A percentile compares a stretch with the other conserved stretches of the same genome.
These are phyloP conservation scores for Zygotorulaspora mrakii DNA, from an alignment of 1,139 yeast genomes.

Conservation along the genomic window DNA sequence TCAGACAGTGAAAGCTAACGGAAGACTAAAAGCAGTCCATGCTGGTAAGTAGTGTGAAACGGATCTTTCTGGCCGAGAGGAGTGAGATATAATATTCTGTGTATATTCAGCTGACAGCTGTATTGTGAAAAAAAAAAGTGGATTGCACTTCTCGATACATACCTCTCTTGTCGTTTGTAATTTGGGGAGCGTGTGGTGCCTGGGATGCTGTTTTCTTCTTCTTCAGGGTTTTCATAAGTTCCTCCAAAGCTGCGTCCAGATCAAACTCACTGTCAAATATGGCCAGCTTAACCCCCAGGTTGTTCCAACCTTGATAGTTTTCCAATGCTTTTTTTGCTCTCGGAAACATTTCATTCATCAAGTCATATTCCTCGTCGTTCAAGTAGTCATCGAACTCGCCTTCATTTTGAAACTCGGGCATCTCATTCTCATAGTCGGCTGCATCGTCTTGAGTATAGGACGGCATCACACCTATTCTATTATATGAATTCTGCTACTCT, in stretches of 20 bases:
- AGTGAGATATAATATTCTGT: slow-evolving; percentile 6
- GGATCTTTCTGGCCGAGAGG: slow-evolving; percentile 5
- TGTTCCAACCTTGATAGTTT: slow-evolving; percentile 34
- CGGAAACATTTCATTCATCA: slow-evolving; percentile 33
- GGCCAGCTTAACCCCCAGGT: slow-evolving; percentile 32
- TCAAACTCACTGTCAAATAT: slow-evolving; percentile 34
- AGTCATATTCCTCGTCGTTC: slow-evolving; percentile 37
- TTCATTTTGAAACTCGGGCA: slow-evolving; percentile 35
- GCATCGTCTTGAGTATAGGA: slow-evolving; percentile 31
- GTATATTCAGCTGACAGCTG: background rate
- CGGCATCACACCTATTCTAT: slow-evolving; percentile 15
- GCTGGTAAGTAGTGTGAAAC: slow-evolving; percentile 10
- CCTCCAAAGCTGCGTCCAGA: slow-evolving; percentile 24
- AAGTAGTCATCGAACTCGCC: slow-evolving; percentile 38
- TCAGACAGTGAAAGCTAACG: slow-evolving; percentile 3
- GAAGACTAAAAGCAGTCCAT: slow-evolving; percentile 1
- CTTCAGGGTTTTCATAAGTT: slow-evolving; percentile 29
- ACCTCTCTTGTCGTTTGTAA: slow-evolving; percentile 8
- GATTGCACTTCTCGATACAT: slow-evolving; percentile 9
- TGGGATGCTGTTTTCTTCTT: slow-evolving; percentile 24
- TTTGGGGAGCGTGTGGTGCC: slow-evolving; percentile 1
- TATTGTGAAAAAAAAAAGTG: background rate
- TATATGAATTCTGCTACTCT: background rate
- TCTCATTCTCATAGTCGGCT: slow-evolving; percentile 25
- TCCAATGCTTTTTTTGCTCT: slow-evolving; percentile 24